A percentile compares a stretch with the other conserved stretches of the same genome.
These are phyloP conservation scores for Schwanniomyces vanrijiae DNA, from an alignment of 805 yeast species.

Conservation along the genomic window DNA sequence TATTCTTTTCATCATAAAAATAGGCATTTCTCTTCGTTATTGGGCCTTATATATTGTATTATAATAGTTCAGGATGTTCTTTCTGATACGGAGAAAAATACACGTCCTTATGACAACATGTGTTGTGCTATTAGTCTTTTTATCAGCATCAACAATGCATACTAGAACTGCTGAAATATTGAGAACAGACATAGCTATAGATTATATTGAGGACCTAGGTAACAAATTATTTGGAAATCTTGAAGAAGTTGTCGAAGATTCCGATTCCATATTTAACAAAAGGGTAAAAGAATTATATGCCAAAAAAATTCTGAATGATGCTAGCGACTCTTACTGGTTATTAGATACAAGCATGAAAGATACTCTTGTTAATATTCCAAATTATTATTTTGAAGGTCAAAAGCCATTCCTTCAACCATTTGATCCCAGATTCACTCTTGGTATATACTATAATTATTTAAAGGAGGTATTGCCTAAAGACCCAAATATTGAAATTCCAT, in stretches of 20 bases:
- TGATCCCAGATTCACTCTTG: constrained; percentile 30
- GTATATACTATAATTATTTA: constrained; percentile 17
- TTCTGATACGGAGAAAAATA: constrained; percentile 5
- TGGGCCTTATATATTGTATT: not conserved
- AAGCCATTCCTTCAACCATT: constrained; percentile 24
- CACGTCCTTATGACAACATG: not conserved
- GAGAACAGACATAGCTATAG: not conserved
- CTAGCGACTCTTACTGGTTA: constrained; percentile 25
- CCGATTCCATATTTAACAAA: constrained; percentile 13
- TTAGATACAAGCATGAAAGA: constrained; percentile 11
- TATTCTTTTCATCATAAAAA: not conserved
- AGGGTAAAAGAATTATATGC: constrained; percentile 14
- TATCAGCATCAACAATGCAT: not conserved
- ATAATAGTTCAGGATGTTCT: constrained; percentile 2
- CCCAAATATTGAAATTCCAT: constrained; percentile 23
- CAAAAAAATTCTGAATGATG: constrained; percentile 16
- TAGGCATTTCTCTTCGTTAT: no score
- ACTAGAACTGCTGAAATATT: constrained; percentile 1
- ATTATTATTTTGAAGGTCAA: constrained; percentile 10
- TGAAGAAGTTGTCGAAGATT: constrained; percentile 6
- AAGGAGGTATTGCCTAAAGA: constrained; percentile 14
- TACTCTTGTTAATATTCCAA: constrained; percentile 11
- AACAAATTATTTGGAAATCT: not conserved
- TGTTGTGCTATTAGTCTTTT: not conserved
- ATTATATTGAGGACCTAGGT: constrained; percentile 1